These are phyloP conservation scores for Arxiozyma telluris DNA, from an alignment of 1,139 yeast genomes.

Conservation along the genomic window DNA sequence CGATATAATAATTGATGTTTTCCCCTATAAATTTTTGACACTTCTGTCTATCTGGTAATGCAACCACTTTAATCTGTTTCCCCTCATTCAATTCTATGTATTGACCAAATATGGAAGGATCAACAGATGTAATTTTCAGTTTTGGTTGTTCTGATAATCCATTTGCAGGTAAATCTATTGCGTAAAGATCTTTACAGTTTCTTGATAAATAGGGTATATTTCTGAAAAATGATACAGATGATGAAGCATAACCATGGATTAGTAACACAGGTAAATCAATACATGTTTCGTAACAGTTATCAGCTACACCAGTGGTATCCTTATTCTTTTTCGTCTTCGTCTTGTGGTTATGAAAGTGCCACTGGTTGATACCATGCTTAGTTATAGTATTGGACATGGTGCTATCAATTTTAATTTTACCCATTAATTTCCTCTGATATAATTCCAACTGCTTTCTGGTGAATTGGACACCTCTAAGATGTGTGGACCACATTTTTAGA, in stretches of 20 bases:
- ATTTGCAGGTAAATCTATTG: constrained; percentile 76
- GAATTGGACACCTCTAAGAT: constrained; percentile 10
- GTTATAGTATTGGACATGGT: constrained; percentile 8
- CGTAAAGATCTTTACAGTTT: constrained; percentile 47
- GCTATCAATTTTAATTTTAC: constrained; percentile 3
- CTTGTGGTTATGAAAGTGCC: constrained; percentile 15
- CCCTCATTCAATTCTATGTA: neutral
- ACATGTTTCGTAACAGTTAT: neutral
- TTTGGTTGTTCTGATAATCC: constrained; percentile 38
- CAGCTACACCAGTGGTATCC: neutral
- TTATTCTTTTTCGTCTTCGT: too few species aligned
- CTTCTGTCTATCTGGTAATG: neutral
- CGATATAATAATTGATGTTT: constrained; percentile 69
- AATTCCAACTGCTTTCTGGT: constrained; percentile 5
- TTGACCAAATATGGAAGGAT: neutral
- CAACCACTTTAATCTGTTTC: neutral
- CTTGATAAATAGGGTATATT: constrained; percentile 49
- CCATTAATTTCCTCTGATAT: constrained; percentile 13
- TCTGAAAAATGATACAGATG: constrained; percentile 73
- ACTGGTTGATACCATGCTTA: constrained; percentile 18
- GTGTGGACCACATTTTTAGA: constrained; percentile 8
- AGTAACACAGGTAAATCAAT: constrained; percentile 40
- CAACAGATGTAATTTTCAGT: neutral
- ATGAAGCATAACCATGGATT: constrained; percentile 91
- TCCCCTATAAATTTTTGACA: constrained; percentile 11